Evolutionary conservation across 2,329 filamentous ascomycete genomes (phyloP), one percentile per base, ranked within the genome.

Genomic region (Aspergillus oerlinghausenensis): DNA sequence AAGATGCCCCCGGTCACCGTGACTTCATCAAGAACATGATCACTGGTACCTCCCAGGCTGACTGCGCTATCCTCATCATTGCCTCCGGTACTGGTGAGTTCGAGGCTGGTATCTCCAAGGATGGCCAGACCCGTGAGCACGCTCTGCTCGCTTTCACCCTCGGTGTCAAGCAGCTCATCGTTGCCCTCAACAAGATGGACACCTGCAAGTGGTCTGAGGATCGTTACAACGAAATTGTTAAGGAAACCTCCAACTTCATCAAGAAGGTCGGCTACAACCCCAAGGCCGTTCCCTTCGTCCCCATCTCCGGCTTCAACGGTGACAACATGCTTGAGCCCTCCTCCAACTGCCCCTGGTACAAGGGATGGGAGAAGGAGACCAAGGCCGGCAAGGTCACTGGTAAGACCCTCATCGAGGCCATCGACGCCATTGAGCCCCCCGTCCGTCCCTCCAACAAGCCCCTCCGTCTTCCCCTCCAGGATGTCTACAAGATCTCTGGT

Each of bases 21-120:
- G 94, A 99, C 79, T 99, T 97, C 88, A 97, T 99, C 91, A 99
- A 99, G 93, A 99, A 97, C 92, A 99, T 99, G 94, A 99, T 99
- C 82, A 97, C 94, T 89, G 94, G 94, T 92, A 97, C 94, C 78
- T 99, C 94, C 81, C 94, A 97, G 89, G 94, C 94, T 74, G 94
- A 99, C 79, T 97, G 94, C 84, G 94, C 94, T 77, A 91, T 99
- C 81, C 92, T 99, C 86, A 97, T 99, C 84, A 99, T 99, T 83
- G 94, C 93, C 75, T 92, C 94, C 77, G 94, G 94, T 86, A 96
- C 92, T 91, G 94, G 94, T 97, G 94, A 99, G 88, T 99, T 99
- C 88, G 94, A 99, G 88, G 94, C 94, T 89, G 94, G 94, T 97
- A 99, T 99, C 90, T 97, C 94, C 88, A 99, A 99, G 91, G 94